Conservation (phyloP, 148 eudicot genomes). For the Vaccinium myrtillus region DNA sequence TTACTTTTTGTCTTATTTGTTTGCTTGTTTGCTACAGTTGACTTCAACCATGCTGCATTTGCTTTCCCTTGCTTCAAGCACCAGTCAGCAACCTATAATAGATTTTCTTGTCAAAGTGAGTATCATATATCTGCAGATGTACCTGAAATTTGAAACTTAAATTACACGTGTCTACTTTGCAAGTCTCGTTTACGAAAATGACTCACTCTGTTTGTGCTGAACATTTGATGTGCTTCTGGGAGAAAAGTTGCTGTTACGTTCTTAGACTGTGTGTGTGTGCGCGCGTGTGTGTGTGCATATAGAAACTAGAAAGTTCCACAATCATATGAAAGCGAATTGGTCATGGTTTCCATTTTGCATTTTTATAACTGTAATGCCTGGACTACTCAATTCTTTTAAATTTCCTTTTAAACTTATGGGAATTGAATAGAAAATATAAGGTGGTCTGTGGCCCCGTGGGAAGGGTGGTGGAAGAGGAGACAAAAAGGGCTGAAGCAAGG, state of each 20-base stretch:
- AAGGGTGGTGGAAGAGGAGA: neutral
- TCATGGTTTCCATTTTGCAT: neutral
- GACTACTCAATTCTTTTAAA: neutral
- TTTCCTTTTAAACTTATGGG: neutral
- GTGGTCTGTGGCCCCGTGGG: neutral
- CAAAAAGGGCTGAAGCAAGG: neutral
- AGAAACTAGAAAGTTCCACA: neutral
- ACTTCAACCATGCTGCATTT: constrained; percentile 90
- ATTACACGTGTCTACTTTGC: neutral
- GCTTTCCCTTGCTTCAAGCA: constrained; percentile 68
- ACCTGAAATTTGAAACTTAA: neutral
- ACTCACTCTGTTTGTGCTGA: neutral
- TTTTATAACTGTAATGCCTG: neutral
- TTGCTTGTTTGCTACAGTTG: constrained; percentile 50
- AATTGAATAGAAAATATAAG: neutral
- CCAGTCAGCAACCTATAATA: constrained; percentile 40
- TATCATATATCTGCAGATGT: constrained; percentile 5
- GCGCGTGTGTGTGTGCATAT: neutral
- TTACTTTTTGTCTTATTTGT: neutral
- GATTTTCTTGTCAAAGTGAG: constrained; percentile 80
- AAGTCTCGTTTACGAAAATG: neutral
- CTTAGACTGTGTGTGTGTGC: neutral
- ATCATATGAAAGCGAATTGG: neutral
- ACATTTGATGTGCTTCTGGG: neutral
- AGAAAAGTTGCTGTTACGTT: neutral